Conservation (phyloP, 2,329 filamentous ascomycete genomes). For the Fusarium sublunatum region DNA sequence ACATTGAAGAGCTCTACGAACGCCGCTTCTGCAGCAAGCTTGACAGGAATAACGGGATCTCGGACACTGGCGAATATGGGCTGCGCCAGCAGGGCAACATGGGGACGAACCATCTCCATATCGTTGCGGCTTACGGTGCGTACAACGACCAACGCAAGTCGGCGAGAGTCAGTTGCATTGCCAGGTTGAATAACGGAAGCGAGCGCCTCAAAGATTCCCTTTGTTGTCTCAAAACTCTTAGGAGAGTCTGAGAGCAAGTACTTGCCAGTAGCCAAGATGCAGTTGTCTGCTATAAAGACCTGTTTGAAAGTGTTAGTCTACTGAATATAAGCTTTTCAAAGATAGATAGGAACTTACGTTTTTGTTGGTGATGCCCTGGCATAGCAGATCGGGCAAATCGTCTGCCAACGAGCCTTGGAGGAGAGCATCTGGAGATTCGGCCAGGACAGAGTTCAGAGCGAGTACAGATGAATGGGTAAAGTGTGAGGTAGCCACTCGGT, state of each 20-base stretch:
- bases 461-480: slow-evolving; percentile 84
- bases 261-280: slow-evolving; percentile 89
- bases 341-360: slow-evolving; percentile 66
- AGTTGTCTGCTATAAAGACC: slow-evolving; percentile 89
- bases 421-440: slow-evolving; percentile 80
- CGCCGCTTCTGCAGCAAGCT: slow-evolving; percentile 92
- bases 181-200: slow-evolving; percentile 81
- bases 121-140: slow-evolving; percentile 85
- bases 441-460: slow-evolving; percentile 86
- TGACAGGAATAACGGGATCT: slow-evolving; percentile 92
- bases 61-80: slow-evolving; percentile 90
- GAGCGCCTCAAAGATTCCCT: slow-evolving; percentile 82
- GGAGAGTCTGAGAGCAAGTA: slow-evolving; percentile 78
- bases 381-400: slow-evolving; percentile 80
- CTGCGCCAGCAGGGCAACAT: slow-evolving; percentile 81
- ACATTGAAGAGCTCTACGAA: slow-evolving; percentile 93
- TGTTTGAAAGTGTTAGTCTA: slow-evolving; percentile 50
- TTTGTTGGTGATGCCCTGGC: slow-evolving; percentile 81
- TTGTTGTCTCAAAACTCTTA: slow-evolving; percentile 80
- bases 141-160: slow-evolving; percentile 85
- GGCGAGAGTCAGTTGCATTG: slow-evolving; percentile 82
- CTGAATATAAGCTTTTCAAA: not conserved
- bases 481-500: slow-evolving; percentile 81
- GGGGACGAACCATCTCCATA: slow-evolving; percentile 82
- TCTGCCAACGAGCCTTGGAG: slow-evolving; percentile 73